Conservation (phyloP, 2,329 filamentous ascomycete species). For the Phaeosphaeria sp. region DNA sequence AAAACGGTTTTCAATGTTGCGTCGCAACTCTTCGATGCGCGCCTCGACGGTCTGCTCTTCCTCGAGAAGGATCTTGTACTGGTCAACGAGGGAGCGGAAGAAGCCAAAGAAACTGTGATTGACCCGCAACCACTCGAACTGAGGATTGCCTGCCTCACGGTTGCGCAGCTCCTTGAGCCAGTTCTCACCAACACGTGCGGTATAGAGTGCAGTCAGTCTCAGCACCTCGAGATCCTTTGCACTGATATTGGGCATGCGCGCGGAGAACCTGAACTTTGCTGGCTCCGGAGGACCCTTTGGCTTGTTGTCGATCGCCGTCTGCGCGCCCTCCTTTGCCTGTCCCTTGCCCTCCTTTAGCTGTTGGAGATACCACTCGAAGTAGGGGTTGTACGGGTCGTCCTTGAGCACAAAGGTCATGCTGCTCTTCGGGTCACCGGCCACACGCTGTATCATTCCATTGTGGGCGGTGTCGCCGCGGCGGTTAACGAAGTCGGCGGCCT, state of each 20-base stretch:
- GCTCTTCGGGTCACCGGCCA: conserved; percentile 81
- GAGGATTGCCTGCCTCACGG: conserved; percentile 86
- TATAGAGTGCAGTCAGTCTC: conserved; percentile 84
- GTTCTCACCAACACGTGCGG: conserved; percentile 88
- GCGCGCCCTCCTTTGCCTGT: conserved; percentile 50
- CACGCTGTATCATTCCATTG: conserved; percentile 84
- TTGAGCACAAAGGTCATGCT: conserved; percentile 87
- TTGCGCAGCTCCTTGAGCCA: conserved; percentile 92
- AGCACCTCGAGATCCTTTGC: conserved; percentile 83
- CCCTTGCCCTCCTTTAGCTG: conserved; percentile 87
- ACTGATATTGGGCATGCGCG: conserved; percentile 96
- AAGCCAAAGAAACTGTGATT: conserved; percentile 97
- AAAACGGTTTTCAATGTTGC: conserved; percentile 80
- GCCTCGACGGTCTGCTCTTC: conserved; percentile 75
- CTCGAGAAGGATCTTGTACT: conserved; percentile 83
- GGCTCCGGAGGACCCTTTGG: conserved; percentile 85
- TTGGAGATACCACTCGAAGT: conserved; percentile 87
- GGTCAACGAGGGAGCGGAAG: conserved; percentile 90
- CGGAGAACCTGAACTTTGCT: conserved; percentile 88
- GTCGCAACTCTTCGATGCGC: conserved; percentile 74
- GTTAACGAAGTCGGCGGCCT: conserved; percentile 90
- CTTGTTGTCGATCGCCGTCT: conserved; percentile 60
- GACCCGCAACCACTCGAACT: conserved; percentile 94
- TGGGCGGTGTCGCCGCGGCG: conserved; percentile 73
- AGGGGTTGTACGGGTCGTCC: conserved; percentile 83